Percentiles rank a stretch among this genome's conserved stretches.
Conservation (phyloP, 257 asterid species). For the Gentiana dahurica region DNA sequence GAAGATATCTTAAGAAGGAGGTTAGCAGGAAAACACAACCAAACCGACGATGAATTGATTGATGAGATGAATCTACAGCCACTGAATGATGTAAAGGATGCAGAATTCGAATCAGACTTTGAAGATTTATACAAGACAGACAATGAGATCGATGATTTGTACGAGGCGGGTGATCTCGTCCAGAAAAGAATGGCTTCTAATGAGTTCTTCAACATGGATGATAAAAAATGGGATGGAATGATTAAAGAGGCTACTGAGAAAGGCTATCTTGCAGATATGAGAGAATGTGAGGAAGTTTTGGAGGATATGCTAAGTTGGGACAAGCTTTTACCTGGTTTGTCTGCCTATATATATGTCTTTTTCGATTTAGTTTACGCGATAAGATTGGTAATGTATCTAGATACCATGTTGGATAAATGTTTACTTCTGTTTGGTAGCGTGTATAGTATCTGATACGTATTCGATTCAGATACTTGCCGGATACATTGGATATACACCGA, state of each 20-base stretch:
- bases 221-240: constrained; percentile 73
- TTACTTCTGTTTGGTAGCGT: too few relatives aligned
- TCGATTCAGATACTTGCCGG: too few relatives aligned
- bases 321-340: constrained; percentile 76
- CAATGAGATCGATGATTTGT: constrained; percentile 66
- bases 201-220: constrained; percentile 56
- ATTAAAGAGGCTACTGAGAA: constrained; percentile 50
- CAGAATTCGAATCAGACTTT: constrained; percentile 56
- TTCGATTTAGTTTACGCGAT: too few relatives aligned
- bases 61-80: constrained; percentile 49
- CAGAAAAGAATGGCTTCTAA: constrained; percentile 38
- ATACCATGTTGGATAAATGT: too few relatives aligned
- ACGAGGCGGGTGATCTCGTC: constrained; percentile 44
- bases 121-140: constrained; percentile 51
- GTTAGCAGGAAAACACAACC: constrained; percentile 47
- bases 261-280: constrained; percentile 60
- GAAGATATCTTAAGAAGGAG: constrained; percentile 47
- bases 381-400: too few relatives aligned
- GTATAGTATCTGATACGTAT: too few relatives aligned
- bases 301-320: constrained; percentile 88
- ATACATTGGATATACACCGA: too few relatives aligned
- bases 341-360: background rate
- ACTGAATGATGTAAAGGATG: constrained; percentile 37
- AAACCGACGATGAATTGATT: constrained; percentile 54
- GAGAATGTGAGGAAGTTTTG: constrained; percentile 64